These are phyloP conservation scores for Poa pratensis DNA, from an alignment of 176 grass and related monocot species.

Conservation along the genomic window DNA sequence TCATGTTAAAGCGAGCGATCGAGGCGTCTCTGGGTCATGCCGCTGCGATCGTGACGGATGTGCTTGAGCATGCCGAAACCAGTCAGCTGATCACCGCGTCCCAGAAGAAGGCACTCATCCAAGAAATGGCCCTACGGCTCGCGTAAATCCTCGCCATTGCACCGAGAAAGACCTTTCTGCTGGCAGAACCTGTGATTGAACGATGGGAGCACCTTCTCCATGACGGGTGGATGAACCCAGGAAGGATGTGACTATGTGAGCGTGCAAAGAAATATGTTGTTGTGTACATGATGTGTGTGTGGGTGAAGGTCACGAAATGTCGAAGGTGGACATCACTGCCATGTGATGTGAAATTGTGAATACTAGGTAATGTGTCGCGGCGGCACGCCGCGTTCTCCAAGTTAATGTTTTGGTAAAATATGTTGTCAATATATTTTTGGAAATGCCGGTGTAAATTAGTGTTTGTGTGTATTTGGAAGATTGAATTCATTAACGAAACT, in stretches of 20 bases:
- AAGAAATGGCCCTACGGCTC: conserved; percentile 69
- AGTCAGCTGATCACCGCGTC: conserved; percentile 60
- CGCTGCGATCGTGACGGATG: conserved; percentile 67
- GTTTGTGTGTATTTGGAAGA: no score
- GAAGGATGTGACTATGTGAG: background rate
- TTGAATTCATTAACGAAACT: no score
- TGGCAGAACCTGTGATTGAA: background rate
- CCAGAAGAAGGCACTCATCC: conserved; percentile 69
- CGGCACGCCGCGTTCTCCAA: no score
- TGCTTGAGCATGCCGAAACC: conserved; percentile 77
- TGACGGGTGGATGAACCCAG: background rate
- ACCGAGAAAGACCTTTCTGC: background rate
- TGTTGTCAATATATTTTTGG: no score
- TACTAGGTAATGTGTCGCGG: no score
- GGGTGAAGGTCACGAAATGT: background rate
- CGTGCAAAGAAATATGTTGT: background rate
- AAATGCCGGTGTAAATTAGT: no score
- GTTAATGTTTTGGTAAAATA: no score
- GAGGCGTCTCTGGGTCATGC: conserved; percentile 65
- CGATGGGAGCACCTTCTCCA: background rate
- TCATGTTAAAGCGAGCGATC: conserved; percentile 71
- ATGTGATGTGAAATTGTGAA: background rate
- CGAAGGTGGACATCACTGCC: background rate
- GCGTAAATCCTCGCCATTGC: conserved; percentile 33
- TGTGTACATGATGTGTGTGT: background rate